A percentile compares a stretch with the other conserved stretches of the same genome.
Evolutionary conservation across 2,329 filamentous ascomycete genomes (phyloP).

Genomic region (Pleomassaria siparia): DNA sequence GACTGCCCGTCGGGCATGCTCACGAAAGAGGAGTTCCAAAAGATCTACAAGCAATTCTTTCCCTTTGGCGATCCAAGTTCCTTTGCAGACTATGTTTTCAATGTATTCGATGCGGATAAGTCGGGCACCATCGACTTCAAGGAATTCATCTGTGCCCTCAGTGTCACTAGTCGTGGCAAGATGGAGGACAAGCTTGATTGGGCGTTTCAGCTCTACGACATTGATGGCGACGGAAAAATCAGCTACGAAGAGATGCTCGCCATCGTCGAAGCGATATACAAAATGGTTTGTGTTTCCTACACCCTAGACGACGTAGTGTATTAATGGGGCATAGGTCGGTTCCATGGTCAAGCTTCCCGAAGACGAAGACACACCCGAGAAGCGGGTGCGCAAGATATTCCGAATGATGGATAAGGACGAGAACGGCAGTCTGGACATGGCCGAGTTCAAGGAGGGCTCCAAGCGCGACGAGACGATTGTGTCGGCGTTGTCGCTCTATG

Average conservation of each 20-base stretch:
- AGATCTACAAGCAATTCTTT: constrained; percentile 99
- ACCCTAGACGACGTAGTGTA: background rate
- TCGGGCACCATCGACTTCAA: constrained; percentile 99
- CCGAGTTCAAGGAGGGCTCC: constrained; percentile 98
- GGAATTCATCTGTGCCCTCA: constrained; percentile 97
- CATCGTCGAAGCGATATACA: constrained; percentile 99
- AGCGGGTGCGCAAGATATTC: constrained; percentile 97
- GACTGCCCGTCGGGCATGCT: constrained; percentile 97
- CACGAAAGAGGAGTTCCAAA: constrained; percentile 98
- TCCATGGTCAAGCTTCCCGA: constrained; percentile 99
- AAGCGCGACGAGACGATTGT: constrained; percentile 99
- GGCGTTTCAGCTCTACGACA: constrained; percentile 99
- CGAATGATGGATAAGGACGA: constrained; percentile 99
- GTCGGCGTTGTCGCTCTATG: constrained; percentile 92
- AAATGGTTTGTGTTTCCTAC: constrained; percentile 69
- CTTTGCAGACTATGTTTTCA: constrained; percentile 99
- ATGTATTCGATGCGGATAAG: constrained; percentile 97
- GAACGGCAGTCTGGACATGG: constrained; percentile 94
- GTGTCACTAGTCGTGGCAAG: constrained; percentile 93
- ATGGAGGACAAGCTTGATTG: constrained; percentile 99
- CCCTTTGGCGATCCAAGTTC: constrained; percentile 96
- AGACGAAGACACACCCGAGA: constrained; percentile 98
- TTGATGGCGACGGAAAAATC: constrained; percentile 98
- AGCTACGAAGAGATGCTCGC: constrained; percentile 99
- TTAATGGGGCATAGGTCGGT: constrained; percentile 68